Conservation (phyloP, 192 early-diverging fungal genomes). For the Coemansia sp. region DNA sequence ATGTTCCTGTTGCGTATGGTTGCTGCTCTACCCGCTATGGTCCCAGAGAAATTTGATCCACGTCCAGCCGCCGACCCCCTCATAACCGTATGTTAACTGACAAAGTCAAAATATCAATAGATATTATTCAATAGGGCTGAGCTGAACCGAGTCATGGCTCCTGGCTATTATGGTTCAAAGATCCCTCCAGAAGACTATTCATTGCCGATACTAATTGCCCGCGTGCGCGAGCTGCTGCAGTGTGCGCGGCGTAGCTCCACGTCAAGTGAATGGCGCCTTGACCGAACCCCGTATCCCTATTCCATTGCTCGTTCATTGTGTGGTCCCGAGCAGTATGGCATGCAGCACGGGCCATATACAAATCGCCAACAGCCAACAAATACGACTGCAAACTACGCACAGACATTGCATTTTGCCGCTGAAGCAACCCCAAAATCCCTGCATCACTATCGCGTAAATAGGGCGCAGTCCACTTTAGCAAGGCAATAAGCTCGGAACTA, state of each 20-base stretch:
- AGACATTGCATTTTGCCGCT: neutral
- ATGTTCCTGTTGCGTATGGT: slow-evolving; percentile 41
- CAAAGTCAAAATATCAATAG: neutral
- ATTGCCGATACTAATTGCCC: neutral
- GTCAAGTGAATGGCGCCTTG: slow-evolving; percentile 67
- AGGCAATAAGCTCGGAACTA: slow-evolving; percentile 29
- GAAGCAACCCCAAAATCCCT: neutral
- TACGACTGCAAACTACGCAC: slow-evolving; percentile 33
- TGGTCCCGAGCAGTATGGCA: slow-evolving; percentile 56
- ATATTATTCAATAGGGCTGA: no score
- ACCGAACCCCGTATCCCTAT: slow-evolving; percentile 54
- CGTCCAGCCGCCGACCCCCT: neutral
- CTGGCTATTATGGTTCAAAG: no score
- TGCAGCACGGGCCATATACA: slow-evolving; percentile 57
- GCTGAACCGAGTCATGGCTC: no score
- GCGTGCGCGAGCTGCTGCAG: slow-evolving; percentile 22
- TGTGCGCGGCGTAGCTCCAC: slow-evolving; percentile 68
- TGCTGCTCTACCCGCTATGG: slow-evolving; percentile 13
- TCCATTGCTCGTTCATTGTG: slow-evolving; percentile 65
- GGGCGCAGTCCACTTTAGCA: slow-evolving; percentile 33
- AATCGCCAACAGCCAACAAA: slow-evolving; percentile 56
- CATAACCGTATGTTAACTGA: slow-evolving; percentile 1
- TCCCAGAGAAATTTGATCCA: slow-evolving; percentile 10
- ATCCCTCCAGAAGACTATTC: no score
- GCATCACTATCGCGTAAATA: neutral